phyloP scores from a whole-genome alignment of 2,329 filamentous ascomycete species.

The Aspergillus fischeri region DNA sequence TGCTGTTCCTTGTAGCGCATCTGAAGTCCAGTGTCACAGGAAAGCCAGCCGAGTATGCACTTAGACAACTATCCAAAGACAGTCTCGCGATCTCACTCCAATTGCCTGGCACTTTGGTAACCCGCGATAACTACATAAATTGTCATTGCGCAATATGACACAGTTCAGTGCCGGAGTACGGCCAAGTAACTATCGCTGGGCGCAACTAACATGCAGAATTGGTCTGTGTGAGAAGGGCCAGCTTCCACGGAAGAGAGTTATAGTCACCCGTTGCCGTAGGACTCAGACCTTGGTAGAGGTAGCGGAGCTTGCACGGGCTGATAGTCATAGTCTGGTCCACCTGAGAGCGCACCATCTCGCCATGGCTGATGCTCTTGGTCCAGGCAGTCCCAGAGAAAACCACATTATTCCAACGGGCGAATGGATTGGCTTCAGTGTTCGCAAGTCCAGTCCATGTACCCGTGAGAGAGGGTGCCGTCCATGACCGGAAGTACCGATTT shows the following conservation, averaged over 20 bases:
- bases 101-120: too few relatives aligned
- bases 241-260: conserved; percentile 1
- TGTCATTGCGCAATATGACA: too few relatives aligned
- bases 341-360: conserved; percentile 1
- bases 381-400: neutral
- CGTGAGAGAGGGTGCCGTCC: neutral
- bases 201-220: neutral
- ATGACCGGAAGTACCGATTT: conserved; percentile 2
- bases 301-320: conserved; percentile 1
- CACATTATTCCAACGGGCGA: neutral
- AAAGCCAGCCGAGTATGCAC: too few relatives aligned
- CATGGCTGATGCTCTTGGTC: conserved; percentile 4
- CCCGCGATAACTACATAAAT: too few relatives aligned
- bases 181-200: too few relatives aligned
- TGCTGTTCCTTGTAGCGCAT: too few relatives aligned
- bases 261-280: neutral
- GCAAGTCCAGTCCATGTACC: conserved; percentile 1
- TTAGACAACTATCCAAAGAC: too few relatives aligned
- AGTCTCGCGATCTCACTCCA: too few relatives aligned
- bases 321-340: conserved; percentile 5
- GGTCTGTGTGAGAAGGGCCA: conserved; percentile 1
- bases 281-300: conserved; percentile 2
- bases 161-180: too few relatives aligned
- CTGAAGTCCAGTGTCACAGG: too few relatives aligned
- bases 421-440: neutral